These are phyloP conservation scores for Lepidium campestre DNA, from an alignment of 441 rosid species.

Conservation along the genomic window DNA sequence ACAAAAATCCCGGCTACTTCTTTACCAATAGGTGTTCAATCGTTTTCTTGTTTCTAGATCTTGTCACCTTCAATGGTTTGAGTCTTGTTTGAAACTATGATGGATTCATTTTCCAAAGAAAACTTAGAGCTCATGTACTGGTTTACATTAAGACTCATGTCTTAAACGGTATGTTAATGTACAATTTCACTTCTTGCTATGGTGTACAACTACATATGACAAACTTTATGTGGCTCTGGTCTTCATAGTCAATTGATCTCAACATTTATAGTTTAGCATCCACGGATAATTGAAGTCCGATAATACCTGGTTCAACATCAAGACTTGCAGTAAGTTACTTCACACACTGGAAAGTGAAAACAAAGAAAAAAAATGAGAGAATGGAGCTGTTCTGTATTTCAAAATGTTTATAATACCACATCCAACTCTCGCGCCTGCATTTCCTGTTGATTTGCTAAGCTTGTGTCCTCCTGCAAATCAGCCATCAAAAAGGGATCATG, in stretches of 20 bases:
- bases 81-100: slow-evolving; percentile 7
- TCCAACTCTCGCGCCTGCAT: slow-evolving; percentile 80
- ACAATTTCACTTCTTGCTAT: slow-evolving; percentile 6
- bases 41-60: slow-evolving; percentile 7
- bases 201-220: not conserved
- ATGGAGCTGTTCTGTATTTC: not conserved
- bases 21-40: not conserved
- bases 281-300: slow-evolving; percentile 72
- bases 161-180: not conserved
- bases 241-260: not conserved
- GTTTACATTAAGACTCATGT: slow-evolving; percentile 1
- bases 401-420: slow-evolving; percentile 41
- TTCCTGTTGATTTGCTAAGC: slow-evolving; percentile 81
- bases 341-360: not conserved
- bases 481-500: not conserved
- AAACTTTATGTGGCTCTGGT: not conserved
- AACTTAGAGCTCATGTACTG: not conserved
- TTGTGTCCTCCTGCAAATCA: slow-evolving; percentile 70
- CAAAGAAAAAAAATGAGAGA: not conserved
- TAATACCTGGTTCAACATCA: slow-evolving; percentile 53
- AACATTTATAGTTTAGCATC: slow-evolving; percentile 27
- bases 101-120: slow-evolving; percentile 2
- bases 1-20: not conserved
- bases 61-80: not conserved
- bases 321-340: slow-evolving; percentile 1